Base-by-base conservation (phyloP, 768 basidiomycete species). In the Rhodosporidiobolus sp. region DNA sequence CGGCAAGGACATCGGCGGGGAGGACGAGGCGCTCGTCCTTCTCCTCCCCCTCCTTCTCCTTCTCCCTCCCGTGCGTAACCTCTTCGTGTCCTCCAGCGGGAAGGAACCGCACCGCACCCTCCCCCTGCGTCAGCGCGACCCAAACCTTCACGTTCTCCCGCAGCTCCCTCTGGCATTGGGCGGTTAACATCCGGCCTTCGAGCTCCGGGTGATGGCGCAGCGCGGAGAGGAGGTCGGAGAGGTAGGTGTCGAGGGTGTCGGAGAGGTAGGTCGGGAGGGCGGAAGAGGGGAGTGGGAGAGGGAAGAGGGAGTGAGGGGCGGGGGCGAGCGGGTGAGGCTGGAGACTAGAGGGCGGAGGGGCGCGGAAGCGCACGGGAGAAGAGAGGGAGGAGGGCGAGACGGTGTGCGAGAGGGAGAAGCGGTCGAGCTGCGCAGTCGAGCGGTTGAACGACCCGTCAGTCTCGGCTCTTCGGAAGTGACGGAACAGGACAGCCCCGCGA, bases 201-300 rank as follows among this genome's bases (percentile, higher is more conserved):
- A 67, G 58, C 30, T 45, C 49, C 22, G 65, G 57, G 38, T 67
- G 65, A 28, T 67, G 65, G 8, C 65, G 57, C 55, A 67, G 50
- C 4, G 65, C 59, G n/a, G 57, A 50, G 49, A 67, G 49, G 50
- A 67, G 65, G 65, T 67, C 65, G 11, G 65, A 50, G n/a, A 46
- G n/a, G 65, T 67, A 67, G 30, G 65, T 59, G 24, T 52, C n/a
- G 32, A 67, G 49, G 16, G 65, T 20, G 43, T 50, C 49, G 19
- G 65, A 59, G 50, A 60, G 8, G 50, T 59, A 43, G 38, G 48
- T 4, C 2, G 65, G 28, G 38, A 67, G 65, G 20, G 19, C 34
- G 28, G 34, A 17, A 7, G 26, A 20, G 1, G 35, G 35, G 8
- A 57, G 56, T 0, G 35, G 32, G 35, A 26, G 22, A 4, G 10